Percentiles rank a stretch among this genome's conserved stretches.
These are phyloP conservation scores for Syzygium grande DNA, from an alignment of 345 rosid genomes.

Conservation along the genomic window DNA sequence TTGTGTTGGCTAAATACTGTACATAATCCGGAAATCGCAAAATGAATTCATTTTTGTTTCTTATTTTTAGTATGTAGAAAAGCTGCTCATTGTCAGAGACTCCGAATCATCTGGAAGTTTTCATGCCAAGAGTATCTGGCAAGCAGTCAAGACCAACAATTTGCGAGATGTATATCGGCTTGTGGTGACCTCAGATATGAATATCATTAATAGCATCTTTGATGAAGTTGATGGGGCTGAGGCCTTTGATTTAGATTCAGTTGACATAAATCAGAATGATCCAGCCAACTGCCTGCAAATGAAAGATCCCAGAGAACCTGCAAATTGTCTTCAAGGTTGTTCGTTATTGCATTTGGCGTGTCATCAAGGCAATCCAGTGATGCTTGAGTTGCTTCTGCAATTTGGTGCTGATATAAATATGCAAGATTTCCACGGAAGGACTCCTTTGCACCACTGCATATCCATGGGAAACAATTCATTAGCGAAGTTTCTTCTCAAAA, in stretches of 20 bases:
- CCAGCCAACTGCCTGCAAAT: constrained; percentile 56
- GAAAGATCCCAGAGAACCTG: constrained; percentile 41
- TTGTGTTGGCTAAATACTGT: not conserved
- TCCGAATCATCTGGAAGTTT: constrained; percentile 11
- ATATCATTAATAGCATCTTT: constrained; percentile 45
- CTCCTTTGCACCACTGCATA: constrained; percentile 80
- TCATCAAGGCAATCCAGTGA: constrained; percentile 37
- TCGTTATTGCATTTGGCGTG: constrained; percentile 81
- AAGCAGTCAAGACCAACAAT: constrained; percentile 57
- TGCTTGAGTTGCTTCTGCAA: constrained; percentile 76
- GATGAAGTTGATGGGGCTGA: constrained; percentile 34
- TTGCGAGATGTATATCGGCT: constrained; percentile 62
- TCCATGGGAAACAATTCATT: constrained; percentile 42
- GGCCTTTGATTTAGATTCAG: constrained; percentile 13
- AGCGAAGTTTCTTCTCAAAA: constrained; percentile 70
- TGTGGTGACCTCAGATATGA: constrained; percentile 40
- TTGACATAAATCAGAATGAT: constrained; percentile 24
- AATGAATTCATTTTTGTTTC: not conserved
- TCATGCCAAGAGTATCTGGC: constrained; percentile 42
- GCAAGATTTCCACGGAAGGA: constrained; percentile 68
- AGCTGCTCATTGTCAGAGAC: constrained; percentile 40
- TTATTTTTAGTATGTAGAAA: constrained; percentile 59
- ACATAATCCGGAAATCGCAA: not conserved
- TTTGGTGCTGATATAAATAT: constrained; percentile 65
- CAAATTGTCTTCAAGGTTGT: constrained; percentile 71